A percentile compares a stretch with the other conserved stretches of the same genome.
Evolutionary conservation across 169 alveolate species (phyloP).

Genomic region (Theileria sp.): DNA sequence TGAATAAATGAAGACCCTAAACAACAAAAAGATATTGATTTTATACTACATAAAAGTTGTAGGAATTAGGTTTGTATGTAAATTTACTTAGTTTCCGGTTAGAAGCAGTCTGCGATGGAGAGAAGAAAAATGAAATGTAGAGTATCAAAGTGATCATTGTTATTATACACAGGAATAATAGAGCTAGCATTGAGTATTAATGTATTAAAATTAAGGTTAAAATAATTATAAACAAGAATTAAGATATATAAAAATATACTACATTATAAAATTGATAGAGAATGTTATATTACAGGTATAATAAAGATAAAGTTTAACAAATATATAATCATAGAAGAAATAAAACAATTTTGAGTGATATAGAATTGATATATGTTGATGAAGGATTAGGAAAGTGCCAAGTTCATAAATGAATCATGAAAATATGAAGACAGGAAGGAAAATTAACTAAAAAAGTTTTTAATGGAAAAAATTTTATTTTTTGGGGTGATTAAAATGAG

Average conservation of each 20-base stretch:
- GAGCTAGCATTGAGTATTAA: neutral
- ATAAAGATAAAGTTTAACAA: neutral
- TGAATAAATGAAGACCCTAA: conserved; percentile 8
- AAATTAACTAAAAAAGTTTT: neutral
- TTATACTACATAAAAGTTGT: neutral
- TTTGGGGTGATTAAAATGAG: neutral
- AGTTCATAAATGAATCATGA: neutral
- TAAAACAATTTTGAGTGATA: neutral
- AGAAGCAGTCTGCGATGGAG: neutral
- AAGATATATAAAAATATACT: neutral
- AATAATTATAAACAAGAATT: neutral
- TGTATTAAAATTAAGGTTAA: too few species aligned
- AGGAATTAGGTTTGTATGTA: neutral
- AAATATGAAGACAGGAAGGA: neutral
- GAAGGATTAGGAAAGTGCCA: neutral
- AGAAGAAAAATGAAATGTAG: neutral
- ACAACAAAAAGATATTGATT: neutral
- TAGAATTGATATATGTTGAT: neutral
- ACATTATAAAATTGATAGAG: too few species aligned
- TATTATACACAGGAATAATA: neutral
- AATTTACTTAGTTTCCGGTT: neutral
- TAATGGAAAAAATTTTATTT: too few species aligned
- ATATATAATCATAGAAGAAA: neutral
- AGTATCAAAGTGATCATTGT: neutral
- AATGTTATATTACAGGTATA: neutral